A percentile compares a stretch with the other conserved stretches of the same genome.
Conservation (phyloP, 495 filamentous ascomycete genomes). For the Xylaria curta region DNA sequence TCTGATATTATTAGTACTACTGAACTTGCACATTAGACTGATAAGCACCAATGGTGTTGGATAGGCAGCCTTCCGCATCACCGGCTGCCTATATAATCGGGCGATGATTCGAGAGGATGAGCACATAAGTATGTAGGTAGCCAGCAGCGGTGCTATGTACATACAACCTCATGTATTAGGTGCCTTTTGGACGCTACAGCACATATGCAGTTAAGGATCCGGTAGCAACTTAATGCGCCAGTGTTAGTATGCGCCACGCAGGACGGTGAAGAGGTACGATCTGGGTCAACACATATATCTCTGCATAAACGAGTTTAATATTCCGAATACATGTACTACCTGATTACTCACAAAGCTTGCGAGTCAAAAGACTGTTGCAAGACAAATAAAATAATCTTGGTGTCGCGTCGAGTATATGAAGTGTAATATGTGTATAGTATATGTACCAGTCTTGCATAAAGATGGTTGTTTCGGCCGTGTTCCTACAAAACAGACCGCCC, state of each 20-base stretch:
- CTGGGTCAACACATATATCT: background rate
- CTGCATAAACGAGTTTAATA: constrained; percentile 13
- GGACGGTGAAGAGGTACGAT: background rate
- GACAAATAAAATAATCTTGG: background rate
- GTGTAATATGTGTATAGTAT: background rate
- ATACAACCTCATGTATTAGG: background rate
- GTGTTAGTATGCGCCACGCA: constrained; percentile 12
- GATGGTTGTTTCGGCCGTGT: constrained; percentile 15
- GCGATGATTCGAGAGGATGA: background rate
- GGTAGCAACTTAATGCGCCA: background rate
- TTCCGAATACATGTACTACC: background rate
- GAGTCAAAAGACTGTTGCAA: constrained; percentile 2
- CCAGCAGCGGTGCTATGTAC: background rate
- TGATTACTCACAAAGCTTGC: background rate
- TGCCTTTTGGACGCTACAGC: background rate
- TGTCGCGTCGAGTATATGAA: background rate
- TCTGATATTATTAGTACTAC: background rate
- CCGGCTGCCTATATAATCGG: constrained; percentile 1
- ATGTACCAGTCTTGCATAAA: constrained; percentile 5
- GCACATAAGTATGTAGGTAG: background rate
- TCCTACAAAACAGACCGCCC: background rate
- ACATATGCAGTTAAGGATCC: constrained; percentile 8
- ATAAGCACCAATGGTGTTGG: background rate
- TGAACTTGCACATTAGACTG: background rate
- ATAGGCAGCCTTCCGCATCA: constrained; percentile 9